phyloP scores from a whole-genome alignment of 2,329 filamentous ascomycete genomes.

The Fusarium burgessii region DNA sequence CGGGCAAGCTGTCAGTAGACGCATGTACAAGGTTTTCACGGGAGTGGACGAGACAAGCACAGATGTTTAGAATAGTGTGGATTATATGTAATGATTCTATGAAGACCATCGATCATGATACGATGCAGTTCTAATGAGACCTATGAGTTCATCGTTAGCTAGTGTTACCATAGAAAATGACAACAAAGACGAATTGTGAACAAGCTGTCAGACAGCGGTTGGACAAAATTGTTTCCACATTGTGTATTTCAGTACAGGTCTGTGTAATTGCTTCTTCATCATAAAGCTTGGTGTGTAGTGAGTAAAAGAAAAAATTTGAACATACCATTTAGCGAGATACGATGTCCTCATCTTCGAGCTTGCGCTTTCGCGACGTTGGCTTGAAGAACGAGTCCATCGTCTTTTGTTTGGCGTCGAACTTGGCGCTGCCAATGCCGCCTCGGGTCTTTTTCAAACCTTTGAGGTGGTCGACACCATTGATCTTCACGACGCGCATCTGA shows the following conservation, averaged over 20 bases:
- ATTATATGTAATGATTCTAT: conserved; percentile 23
- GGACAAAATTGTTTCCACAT: conserved; percentile 80
- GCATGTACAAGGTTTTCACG: conserved; percentile 71
- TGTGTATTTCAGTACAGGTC: conserved; percentile 80
- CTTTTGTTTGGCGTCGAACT: conserved; percentile 80
- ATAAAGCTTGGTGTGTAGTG: conserved; percentile 55
- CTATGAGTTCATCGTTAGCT: conserved; percentile 42
- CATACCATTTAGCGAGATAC: conserved; percentile 55
- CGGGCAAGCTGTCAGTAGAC: conserved; percentile 68
- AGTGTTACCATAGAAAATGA: conserved; percentile 39
- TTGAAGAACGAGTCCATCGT: conserved; percentile 85
- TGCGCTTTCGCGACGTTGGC: conserved; percentile 44
- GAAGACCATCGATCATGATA: conserved; percentile 5
- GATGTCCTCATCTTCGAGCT: conserved; percentile 42
- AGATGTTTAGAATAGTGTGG: conserved; percentile 56
- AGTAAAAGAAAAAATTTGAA: conserved; percentile 29
- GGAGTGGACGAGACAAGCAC: conserved; percentile 66
- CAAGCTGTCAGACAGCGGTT: conserved; percentile 81
- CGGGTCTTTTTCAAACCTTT: conserved; percentile 80
- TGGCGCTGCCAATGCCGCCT: conserved; percentile 83
- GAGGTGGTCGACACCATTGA: conserved; percentile 81
- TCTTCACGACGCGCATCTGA: conserved; percentile 62
- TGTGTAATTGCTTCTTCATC: conserved; percentile 82
- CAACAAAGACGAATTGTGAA: conserved; percentile 30
- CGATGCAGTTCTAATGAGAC: conserved; percentile 9